phyloP scores from a whole-genome alignment of 768 basidiomycete species.

The Hysterangium stoloniferum region DNA sequence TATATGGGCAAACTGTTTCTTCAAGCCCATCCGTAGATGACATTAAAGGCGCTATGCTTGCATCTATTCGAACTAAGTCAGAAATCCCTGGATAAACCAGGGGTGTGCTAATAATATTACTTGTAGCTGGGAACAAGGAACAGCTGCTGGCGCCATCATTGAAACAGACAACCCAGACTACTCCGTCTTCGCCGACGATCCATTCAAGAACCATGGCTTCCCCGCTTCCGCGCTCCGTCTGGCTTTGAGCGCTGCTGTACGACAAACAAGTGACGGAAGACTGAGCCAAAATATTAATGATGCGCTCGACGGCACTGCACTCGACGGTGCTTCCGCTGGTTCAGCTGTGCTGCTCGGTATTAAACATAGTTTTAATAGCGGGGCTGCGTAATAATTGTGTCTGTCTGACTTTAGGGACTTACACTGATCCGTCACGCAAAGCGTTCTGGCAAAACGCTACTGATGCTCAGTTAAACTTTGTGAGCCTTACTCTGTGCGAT shows the following conservation, averaged over 20 bases:
- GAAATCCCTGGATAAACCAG: background rate
- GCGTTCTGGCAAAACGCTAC: constrained; percentile 19
- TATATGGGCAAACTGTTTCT: too few relatives aligned
- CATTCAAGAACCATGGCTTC: constrained; percentile 16
- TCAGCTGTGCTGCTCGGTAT: constrained; percentile 20
- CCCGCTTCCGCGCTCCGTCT: constrained; percentile 20
- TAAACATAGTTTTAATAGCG: background rate
- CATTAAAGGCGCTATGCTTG: constrained; percentile 19
- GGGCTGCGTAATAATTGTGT: background rate
- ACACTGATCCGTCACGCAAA: constrained; percentile 15
- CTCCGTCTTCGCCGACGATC: constrained; percentile 20
- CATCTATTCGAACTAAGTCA: constrained; percentile 23
- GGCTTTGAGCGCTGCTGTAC: constrained; percentile 21
- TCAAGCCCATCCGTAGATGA: constrained; percentile 1
- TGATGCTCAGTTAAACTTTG: constrained; percentile 19
- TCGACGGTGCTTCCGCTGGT: constrained; percentile 24
- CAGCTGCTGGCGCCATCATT: constrained; percentile 20
- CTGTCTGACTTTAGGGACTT: constrained; percentile 9
- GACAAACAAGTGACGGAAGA: constrained; percentile 23
- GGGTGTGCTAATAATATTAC: too few relatives aligned
- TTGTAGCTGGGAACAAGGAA: constrained; percentile 26
- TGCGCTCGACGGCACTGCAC: constrained; percentile 21
- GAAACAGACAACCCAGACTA: constrained; percentile 22
- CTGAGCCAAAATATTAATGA: constrained; percentile 23
- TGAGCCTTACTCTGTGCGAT: constrained; percentile 1